Percentiles rank a stretch among this genome's conserved stretches.
Conservation (phyloP, 495 filamentous ascomycete species). For the Cladorrhinum samala region DNA sequence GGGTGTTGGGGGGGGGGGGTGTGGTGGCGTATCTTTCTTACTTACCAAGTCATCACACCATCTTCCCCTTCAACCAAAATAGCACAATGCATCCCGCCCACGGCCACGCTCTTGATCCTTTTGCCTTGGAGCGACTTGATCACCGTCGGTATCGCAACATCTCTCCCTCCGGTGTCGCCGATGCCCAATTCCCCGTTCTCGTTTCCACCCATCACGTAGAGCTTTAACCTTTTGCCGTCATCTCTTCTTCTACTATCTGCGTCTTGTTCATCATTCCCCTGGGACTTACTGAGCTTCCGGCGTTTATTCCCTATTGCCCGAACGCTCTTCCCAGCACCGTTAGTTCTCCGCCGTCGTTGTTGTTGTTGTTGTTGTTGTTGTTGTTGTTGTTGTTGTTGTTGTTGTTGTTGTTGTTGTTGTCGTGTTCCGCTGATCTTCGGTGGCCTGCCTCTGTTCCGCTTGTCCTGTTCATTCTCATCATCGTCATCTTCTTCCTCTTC, state of each 20-base stretch:
- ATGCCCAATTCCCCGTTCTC: slow-evolving; percentile 2
- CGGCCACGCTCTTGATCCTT: not conserved
- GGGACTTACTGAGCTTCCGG: too few relatives aligned
- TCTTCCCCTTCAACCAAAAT: not conserved
- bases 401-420: too few relatives aligned
- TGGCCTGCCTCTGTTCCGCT: too few relatives aligned
- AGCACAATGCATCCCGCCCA: not conserved
- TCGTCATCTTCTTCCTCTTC: too few relatives aligned
- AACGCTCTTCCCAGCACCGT: too few relatives aligned
- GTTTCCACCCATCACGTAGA: not conserved
- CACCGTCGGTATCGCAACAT: not conserved
- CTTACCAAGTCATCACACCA: not conserved
- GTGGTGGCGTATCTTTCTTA: too few relatives aligned
- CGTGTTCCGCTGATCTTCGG: too few relatives aligned
- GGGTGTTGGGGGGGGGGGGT: not conserved
- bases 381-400: too few relatives aligned
- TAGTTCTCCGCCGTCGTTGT: too few relatives aligned
- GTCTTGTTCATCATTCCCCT: not conserved
- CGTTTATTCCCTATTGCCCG: too few relatives aligned
- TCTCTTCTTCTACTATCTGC: not conserved
- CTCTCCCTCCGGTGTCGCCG: not conserved
- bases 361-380: too few relatives aligned
- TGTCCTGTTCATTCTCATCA: too few relatives aligned
- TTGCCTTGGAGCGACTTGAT: not conserved
- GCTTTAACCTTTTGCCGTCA: not conserved